Evolutionary conservation across 495 filamentous ascomycete genomes (phyloP).

Genomic region (Schizothecium vesticola): DNA sequence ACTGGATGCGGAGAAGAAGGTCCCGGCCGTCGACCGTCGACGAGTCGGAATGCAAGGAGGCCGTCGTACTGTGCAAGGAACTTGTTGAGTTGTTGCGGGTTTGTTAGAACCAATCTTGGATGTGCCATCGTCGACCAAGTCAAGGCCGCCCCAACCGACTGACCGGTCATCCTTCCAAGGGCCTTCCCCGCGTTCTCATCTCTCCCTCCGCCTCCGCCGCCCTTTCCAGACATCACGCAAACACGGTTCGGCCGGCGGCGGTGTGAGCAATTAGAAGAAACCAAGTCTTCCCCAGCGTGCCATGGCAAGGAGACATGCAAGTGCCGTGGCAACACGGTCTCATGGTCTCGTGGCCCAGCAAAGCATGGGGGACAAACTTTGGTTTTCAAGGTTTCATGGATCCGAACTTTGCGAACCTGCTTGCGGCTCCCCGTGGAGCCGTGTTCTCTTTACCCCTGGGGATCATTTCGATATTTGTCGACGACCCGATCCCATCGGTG

Average conservation of each 20-base stretch:
- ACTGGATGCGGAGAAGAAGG: neutral
- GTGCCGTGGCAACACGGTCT: neutral
- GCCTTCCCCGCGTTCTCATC: neutral
- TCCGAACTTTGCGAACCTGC: neutral
- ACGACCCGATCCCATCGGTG: neutral
- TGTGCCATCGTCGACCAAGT: neutral
- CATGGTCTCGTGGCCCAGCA: neutral
- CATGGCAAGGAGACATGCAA: neutral
- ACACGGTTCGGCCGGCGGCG: neutral
- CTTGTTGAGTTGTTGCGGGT: neutral
- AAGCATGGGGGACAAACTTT: neutral
- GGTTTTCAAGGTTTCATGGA: neutral
- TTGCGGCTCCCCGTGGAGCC: neutral
- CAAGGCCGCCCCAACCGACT: no score
- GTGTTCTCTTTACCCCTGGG: neutral
- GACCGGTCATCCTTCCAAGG: neutral
- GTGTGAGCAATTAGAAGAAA: neutral
- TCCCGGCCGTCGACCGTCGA: neutral
- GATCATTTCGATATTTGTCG: neutral
- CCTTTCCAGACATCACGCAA: neutral
- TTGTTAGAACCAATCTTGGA: neutral
- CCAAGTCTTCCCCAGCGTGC: no score
- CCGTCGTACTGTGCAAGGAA: neutral
- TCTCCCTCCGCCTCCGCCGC: neutral
- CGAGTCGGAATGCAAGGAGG: neutral